A percentile compares a stretch with the other conserved stretches of the same genome.
Conservation (phyloP, 1,284 basidiomycete species). For the Heterobasidion annosum region DNA sequence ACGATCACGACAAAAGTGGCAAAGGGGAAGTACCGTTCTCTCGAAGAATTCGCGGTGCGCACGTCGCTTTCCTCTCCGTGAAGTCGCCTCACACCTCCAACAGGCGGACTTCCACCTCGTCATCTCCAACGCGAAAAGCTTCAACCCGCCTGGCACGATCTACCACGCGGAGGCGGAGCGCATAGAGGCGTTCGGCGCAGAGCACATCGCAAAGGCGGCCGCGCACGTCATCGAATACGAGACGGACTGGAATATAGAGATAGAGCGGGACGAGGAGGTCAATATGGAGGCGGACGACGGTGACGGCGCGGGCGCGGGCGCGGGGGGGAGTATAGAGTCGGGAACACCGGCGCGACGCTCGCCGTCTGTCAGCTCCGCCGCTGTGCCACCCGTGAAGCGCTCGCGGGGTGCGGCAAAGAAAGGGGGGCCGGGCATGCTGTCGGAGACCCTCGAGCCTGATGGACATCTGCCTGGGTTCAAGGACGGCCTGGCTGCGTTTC, state of each 20-base stretch:
- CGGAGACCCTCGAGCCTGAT: constrained; percentile 54
- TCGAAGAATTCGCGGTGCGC: constrained; percentile 68
- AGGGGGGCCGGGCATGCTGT: constrained; percentile 17
- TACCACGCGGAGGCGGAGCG: constrained; percentile 65
- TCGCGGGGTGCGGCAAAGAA: constrained; percentile 8
- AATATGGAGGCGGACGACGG: constrained; percentile 37
- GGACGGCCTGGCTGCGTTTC: constrained; percentile 65
- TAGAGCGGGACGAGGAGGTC: constrained; percentile 60
- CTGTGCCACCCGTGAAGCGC: constrained; percentile 7
- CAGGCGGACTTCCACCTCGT: constrained; percentile 66
- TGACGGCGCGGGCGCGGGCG: constrained; percentile 14
- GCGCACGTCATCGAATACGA: constrained; percentile 70
- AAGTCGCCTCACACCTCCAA: background rate
- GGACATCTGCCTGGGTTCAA: constrained; percentile 66
- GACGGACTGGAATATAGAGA: constrained; percentile 74
- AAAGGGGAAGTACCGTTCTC: constrained; percentile 57
- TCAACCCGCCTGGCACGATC: constrained; percentile 64
- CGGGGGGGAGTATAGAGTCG: constrained; percentile 2
- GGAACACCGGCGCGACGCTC: constrained; percentile 14
- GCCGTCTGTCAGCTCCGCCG: constrained; percentile 17
- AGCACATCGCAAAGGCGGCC: constrained; percentile 62
- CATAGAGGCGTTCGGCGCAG: constrained; percentile 58
- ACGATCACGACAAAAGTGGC: constrained; percentile 66
- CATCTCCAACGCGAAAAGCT: constrained; percentile 62
- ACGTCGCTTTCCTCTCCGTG: background rate